These are phyloP conservation scores for Apocynum venetum DNA, from an alignment of 257 asterid genomes.

Conservation along the genomic window DNA sequence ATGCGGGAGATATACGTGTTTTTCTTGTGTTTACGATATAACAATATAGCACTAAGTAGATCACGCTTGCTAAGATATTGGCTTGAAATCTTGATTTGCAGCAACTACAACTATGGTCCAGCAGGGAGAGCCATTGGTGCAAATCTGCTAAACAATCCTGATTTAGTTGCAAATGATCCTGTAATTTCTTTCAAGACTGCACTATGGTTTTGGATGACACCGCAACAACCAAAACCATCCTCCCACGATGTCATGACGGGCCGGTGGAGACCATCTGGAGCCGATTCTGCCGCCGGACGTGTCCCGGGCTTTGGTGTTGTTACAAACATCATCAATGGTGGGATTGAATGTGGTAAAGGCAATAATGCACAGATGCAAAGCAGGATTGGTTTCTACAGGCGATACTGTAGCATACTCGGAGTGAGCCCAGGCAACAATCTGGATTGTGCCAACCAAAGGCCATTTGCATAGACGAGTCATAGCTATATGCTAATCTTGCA, in stretches of 20 bases:
- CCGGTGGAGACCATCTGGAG: conserved; percentile 23
- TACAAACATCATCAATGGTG: conserved; percentile 35
- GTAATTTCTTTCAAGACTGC: conserved; percentile 34
- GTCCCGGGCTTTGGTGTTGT: conserved; percentile 30
- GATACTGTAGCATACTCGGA: conserved; percentile 22
- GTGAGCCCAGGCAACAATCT: conserved; percentile 21
- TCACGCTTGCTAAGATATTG: too few species aligned
- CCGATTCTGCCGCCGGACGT: conserved; percentile 20
- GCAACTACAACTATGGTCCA: conserved; percentile 36
- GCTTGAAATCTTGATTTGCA: not conserved
- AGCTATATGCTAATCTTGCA: not conserved
- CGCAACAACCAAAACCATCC: conserved; percentile 29
- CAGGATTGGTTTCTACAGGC: conserved; percentile 28
- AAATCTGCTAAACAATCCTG: conserved; percentile 23
- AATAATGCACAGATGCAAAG: not conserved
- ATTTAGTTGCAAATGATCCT: conserved; percentile 23
- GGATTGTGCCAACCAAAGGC: conserved; percentile 23
- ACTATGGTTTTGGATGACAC: conserved; percentile 39
- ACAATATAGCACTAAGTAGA: too few species aligned
- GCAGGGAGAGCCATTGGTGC: conserved; percentile 25
- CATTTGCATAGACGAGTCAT: not conserved
- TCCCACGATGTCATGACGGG: conserved; percentile 30
- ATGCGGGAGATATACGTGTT: too few species aligned
- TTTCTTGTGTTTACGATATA: too few species aligned
- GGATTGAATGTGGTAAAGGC: conserved; percentile 31